Percentiles rank a stretch among this genome's conserved stretches.
Evolutionary conservation across 257 asterid genomes (phyloP).

Genomic region (Petunia axillaris): DNA sequence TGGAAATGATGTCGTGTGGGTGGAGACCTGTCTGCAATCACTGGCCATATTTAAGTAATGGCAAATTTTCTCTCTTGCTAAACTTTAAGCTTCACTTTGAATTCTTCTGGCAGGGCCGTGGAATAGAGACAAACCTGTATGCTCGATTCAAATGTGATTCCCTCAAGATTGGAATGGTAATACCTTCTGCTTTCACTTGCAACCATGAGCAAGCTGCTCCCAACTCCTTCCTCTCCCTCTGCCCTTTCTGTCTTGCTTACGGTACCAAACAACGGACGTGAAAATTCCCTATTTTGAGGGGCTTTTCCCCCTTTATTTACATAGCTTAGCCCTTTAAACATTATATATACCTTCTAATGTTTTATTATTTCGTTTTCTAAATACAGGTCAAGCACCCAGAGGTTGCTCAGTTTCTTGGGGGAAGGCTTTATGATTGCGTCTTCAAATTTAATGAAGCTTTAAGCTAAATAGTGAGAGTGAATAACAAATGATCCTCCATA

Average conservation of each 20-base stretch:
- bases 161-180: conserved; percentile 93
- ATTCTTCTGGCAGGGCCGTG: conserved; percentile 73
- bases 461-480: conserved; percentile 18
- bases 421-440: conserved; percentile 94
- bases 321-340: too few species aligned
- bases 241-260: not conserved
- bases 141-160: conserved; percentile 94
- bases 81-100: not conserved
- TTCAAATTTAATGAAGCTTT: conserved; percentile 67
- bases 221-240: not conserved
- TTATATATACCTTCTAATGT: not conserved
- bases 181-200: not conserved
- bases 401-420: conserved; percentile 98
- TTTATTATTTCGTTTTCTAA: not conserved
- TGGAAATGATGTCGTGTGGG: not conserved
- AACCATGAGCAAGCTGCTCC: not conserved
- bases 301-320: not conserved
- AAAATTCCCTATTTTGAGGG: not conserved
- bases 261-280: not conserved
- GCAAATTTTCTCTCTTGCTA: not conserved
- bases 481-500: too few species aligned
- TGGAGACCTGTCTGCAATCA: not conserved
- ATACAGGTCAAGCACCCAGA: conserved; percentile 93
- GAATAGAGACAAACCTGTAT: conserved; percentile 94
- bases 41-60: not conserved